These are phyloP conservation scores for Trichosporon inkin DNA, from an alignment of 1,284 basidiomycete species.

Conservation along the genomic window DNA sequence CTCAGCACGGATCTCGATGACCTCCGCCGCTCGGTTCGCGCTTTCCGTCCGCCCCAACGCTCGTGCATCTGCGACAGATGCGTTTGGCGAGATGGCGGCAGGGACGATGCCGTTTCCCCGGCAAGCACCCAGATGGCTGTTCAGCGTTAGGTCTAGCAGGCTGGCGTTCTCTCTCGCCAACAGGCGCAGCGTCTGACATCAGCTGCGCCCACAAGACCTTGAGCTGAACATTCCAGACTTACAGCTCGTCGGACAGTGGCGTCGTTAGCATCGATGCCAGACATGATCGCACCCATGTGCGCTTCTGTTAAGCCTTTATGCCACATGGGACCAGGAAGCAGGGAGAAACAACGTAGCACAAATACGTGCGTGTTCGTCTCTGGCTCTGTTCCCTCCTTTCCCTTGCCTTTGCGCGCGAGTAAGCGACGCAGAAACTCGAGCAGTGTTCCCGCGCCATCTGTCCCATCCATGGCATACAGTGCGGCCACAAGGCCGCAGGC, in stretches of 20 bases:
- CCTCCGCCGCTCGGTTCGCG: slow-evolving; percentile 33
- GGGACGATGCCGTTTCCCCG: slow-evolving; percentile 6
- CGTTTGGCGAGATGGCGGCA: background rate
- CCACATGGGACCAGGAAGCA: slow-evolving; percentile 30
- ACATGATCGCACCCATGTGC: slow-evolving; percentile 42
- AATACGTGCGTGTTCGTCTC: slow-evolving; percentile 37
- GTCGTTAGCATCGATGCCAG: slow-evolving; percentile 40
- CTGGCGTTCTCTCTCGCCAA: slow-evolving; percentile 19
- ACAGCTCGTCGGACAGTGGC: slow-evolving; percentile 36
- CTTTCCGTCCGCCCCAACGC: slow-evolving; percentile 23
- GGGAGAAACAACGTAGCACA: slow-evolving; percentile 34
- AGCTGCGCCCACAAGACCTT: background rate
- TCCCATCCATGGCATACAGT: slow-evolving; percentile 9
- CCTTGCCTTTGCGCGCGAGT: slow-evolving; percentile 13
- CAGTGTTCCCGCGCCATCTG: slow-evolving; percentile 5
- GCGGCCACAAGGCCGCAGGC: slow-evolving; percentile 7
- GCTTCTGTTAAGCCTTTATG: slow-evolving; percentile 32
- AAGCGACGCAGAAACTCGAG: slow-evolving; percentile 15
- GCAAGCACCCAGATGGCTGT: slow-evolving; percentile 14
- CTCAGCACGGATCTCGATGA: slow-evolving; percentile 19
- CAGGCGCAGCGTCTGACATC: slow-evolving; percentile 34
- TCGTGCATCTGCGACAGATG: background rate
- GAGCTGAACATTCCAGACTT: slow-evolving; percentile 7
- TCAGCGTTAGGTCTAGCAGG: slow-evolving; percentile 21
- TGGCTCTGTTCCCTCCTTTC: background rate